These are phyloP conservation scores for Xerocomellus dryophilus DNA, from an alignment of 768 basidiomycete species.

Conservation along the genomic window DNA sequence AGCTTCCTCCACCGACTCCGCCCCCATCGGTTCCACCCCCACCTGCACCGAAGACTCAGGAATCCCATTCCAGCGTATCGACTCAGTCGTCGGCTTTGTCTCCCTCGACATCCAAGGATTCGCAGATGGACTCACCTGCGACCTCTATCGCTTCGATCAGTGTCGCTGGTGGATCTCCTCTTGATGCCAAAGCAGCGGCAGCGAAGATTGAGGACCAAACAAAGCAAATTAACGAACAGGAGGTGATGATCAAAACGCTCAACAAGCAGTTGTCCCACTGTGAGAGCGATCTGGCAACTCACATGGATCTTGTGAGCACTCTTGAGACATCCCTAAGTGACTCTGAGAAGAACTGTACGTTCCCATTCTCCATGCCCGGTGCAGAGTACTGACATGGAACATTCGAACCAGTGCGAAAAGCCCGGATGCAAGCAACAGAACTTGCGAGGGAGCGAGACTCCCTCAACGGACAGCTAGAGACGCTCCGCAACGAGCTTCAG, in stretches of 20 bases:
- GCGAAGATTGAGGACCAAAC: constrained; percentile 68
- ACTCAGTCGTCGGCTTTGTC: constrained; percentile 57
- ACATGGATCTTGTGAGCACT: constrained; percentile 84
- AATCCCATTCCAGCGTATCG: constrained; percentile 55
- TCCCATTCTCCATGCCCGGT: constrained; percentile 1
- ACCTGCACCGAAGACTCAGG: constrained; percentile 60
- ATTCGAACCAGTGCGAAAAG: constrained; percentile 70
- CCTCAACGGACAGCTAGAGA: constrained; percentile 59
- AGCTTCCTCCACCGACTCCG: constrained; percentile 76
- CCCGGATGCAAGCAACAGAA: constrained; percentile 91
- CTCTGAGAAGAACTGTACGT: constrained; percentile 89
- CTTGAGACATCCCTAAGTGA: constrained; percentile 86
- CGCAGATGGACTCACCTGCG: constrained; percentile 62
- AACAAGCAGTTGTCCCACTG: constrained; percentile 94
- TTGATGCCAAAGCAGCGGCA: constrained; percentile 52
- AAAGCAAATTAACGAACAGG: constrained; percentile 78
- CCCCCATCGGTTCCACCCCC: constrained; percentile 88
- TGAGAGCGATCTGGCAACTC: constrained; percentile 85
- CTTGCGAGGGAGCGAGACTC: constrained; percentile 82
- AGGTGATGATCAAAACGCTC: constrained; percentile 88
- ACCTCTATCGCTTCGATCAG: constrained; percentile 54
- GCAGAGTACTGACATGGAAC: constrained; percentile 8
- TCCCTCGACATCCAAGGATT: constrained; percentile 66
- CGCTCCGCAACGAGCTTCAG: constrained; percentile 67
- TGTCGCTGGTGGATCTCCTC: constrained; percentile 32